Conservation (phyloP, 169 alveolate genomes). For the Plasmodium gonderi region DNA sequence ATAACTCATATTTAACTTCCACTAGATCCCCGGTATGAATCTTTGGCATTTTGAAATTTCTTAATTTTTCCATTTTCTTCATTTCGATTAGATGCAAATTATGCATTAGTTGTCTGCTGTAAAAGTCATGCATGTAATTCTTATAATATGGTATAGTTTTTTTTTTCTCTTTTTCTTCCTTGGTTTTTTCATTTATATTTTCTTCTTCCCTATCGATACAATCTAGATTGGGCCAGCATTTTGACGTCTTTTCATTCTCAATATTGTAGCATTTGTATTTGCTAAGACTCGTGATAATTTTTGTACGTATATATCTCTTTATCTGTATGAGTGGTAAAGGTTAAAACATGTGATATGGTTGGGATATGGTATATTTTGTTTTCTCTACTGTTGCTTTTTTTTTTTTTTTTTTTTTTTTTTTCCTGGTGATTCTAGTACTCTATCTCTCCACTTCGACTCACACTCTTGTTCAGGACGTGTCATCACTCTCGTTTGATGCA, state of each 20-base stretch:
- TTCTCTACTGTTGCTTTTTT: too few species aligned
- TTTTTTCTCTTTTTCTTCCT: neutral
- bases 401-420: too few species aligned
- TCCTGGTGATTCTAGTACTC: too few species aligned
- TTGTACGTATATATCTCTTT: slow-evolving; percentile 67
- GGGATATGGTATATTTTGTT: too few species aligned
- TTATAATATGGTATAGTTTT: slow-evolving; percentile 72
- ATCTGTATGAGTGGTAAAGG: slow-evolving; percentile 7
- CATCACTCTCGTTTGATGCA: too few species aligned
- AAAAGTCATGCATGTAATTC: slow-evolving; percentile 72
- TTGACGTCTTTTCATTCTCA: slow-evolving; percentile 59
- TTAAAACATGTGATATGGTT: neutral
- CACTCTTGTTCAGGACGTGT: too few species aligned
- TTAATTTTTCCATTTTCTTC: slow-evolving; percentile 78
- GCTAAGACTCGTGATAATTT: slow-evolving; percentile 58
- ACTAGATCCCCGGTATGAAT: slow-evolving; percentile 81
- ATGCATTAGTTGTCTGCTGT: slow-evolving; percentile 79
- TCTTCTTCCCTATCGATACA: slow-evolving; percentile 61
- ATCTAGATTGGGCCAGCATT: slow-evolving; percentile 54
- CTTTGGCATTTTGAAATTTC: slow-evolving; percentile 82
- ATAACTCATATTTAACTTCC: slow-evolving; percentile 85
- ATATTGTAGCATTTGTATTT: slow-evolving; percentile 69
- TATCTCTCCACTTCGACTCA: too few species aligned
- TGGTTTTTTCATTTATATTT: slow-evolving; percentile 17
- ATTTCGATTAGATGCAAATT: slow-evolving; percentile 82